Conservation (phyloP, 2,329 filamentous ascomycete species). For the Epichloe bromicola region DNA sequence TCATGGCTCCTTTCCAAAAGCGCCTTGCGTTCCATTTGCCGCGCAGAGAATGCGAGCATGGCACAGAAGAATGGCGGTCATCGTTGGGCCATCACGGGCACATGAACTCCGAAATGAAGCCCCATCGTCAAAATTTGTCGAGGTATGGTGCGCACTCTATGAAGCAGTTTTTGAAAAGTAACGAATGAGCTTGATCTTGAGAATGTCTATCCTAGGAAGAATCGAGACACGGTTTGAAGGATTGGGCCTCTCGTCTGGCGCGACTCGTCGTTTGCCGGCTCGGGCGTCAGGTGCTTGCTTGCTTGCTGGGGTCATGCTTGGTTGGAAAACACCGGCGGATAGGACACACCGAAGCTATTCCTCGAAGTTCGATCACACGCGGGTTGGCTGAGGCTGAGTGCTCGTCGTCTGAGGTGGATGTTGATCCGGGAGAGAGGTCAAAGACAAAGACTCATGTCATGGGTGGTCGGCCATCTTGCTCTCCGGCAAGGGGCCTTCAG, state of each 20-base stretch:
- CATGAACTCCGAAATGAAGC: constrained; percentile 36
- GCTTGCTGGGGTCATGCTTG: constrained; percentile 11
- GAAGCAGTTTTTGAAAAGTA: constrained; percentile 35
- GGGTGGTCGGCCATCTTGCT: constrained; percentile 4
- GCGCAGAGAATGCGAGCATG: constrained; percentile 39
- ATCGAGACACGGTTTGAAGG: constrained; percentile 11
- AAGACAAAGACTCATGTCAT: no score
- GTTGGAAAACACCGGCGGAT: constrained; percentile 19
- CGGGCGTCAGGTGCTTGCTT: constrained; percentile 17
- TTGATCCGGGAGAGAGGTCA: constrained; percentile 3
- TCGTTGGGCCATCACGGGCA: constrained; percentile 34
- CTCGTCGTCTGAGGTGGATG: constrained; percentile 19
- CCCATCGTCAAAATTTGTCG: constrained; percentile 41
- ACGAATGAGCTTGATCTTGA: constrained; percentile 12
- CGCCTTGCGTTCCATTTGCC: constrained; percentile 36
- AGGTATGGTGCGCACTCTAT: constrained; percentile 35
- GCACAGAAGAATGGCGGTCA: constrained; percentile 33
- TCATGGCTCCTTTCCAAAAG: constrained; percentile 27
- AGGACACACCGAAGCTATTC: constrained; percentile 29
- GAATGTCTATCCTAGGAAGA: constrained; percentile 16
- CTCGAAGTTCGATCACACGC: constrained; percentile 30
- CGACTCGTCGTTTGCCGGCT: constrained; percentile 7
- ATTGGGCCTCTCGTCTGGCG: not conserved
- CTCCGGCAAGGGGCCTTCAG: not conserved
- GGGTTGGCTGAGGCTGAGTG: constrained; percentile 22